Evolutionary conservation across 768 basidiomycete species (phyloP), one percentile per base, ranked within the genome.

Genomic region (Paxillus rubicundulus): DNA sequence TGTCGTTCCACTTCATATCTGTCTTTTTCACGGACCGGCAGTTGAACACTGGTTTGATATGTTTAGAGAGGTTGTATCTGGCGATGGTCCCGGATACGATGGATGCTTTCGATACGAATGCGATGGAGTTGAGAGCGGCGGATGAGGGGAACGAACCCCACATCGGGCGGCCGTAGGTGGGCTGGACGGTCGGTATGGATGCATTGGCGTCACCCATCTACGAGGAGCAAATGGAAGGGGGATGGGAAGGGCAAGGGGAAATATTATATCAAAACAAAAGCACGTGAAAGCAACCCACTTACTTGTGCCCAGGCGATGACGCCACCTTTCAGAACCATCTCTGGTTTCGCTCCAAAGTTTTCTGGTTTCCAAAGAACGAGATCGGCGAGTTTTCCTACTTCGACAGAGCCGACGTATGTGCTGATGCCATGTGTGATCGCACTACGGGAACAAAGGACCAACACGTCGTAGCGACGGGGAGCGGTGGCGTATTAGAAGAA

Each of bases 121-220:
- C 74, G 48, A 94, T 75, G 0, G 93, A 96, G 71, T 89, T 90
- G 47, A 86, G 78, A 0, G 90, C 88, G 0, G 92, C 96, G 2
- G 92, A 85, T 2, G 76, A 72, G 0, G 92, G 75, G 54, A 88
- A 74, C 27, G 86, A 70, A 13, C 91, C 96, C 94, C 95, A 99
- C 97, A 98, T 98, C 1, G 92, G 92, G 40, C 86, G 82, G 9
- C 85, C 82, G 55, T 82, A 82, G 65, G 85, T 81, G 0, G 97
- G 97, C 66, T 98, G 94, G 0, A 99, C 92, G 2, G 92, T 90
- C 12, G 97, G 94, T 56, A 99, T 98, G 8, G 93, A 95, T 2
- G 81, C 97, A 69, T 98, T 98, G 0, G 96, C 89, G 41, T 99
- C 97, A 16, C 97, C 97, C 85, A 99, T 89, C 89, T 95, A 59